Conservation (phyloP, 768 basidiomycete genomes). For the Lactifluus piperatus region DNA sequence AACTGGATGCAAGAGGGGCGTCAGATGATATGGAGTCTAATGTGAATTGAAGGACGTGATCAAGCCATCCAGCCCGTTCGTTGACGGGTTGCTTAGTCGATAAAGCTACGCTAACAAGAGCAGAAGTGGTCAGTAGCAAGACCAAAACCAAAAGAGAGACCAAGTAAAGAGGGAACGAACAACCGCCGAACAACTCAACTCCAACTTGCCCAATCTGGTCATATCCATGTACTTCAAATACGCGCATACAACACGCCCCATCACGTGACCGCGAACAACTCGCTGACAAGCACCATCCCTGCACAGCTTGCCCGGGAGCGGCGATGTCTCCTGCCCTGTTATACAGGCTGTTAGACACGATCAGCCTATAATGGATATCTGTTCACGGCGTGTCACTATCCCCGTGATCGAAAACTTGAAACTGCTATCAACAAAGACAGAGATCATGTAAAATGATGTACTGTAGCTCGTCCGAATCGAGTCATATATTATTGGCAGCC, state of each 20-base stretch:
- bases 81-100: not conserved
- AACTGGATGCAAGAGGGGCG: not conserved
- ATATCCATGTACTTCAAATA: slow-evolving; percentile 5
- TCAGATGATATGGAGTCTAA: not conserved
- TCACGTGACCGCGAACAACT: slow-evolving; percentile 12
- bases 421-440: too few species aligned
- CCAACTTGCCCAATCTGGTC: slow-evolving; percentile 1
- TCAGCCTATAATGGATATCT: too few species aligned
- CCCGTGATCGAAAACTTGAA: too few species aligned
- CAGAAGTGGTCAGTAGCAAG: not conserved
- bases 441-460: too few species aligned
- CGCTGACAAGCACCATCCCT: too few species aligned
- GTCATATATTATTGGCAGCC: too few species aligned
- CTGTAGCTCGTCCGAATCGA: too few species aligned
- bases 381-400: too few species aligned
- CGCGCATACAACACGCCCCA: slow-evolving; percentile 14
- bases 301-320: too few species aligned
- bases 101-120: not conserved
- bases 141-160: not conserved
- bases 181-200: not conserved
- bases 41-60: not conserved
- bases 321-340: too few species aligned
- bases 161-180: not conserved
- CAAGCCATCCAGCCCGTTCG: not conserved
- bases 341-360: too few species aligned